Conservation (phyloP, 2,329 filamentous ascomycete genomes). For the Colletotrichum camelliae region DNA sequence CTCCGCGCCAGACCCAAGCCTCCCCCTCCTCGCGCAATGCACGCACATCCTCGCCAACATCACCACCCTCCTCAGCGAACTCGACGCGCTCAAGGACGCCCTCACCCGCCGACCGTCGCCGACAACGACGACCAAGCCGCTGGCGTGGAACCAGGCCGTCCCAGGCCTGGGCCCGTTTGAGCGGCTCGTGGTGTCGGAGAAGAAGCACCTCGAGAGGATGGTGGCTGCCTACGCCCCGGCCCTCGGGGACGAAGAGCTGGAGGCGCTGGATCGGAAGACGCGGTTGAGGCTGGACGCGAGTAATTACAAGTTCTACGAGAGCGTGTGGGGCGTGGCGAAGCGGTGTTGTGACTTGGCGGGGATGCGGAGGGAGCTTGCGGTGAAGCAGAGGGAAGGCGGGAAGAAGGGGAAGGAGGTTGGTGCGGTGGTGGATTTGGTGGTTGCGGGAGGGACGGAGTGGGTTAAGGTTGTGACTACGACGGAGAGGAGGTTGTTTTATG, state of each 20-base stretch:
- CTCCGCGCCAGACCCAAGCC: neutral
- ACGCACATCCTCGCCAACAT: conserved; percentile 10
- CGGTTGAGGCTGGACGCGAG: conserved; percentile 17
- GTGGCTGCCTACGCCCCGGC: neutral
- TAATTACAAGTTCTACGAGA: conserved; percentile 23
- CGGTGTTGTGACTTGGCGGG: conserved; percentile 12
- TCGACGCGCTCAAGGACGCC: conserved; percentile 18
- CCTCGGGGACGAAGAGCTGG: neutral
- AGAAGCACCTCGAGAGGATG: conserved; percentile 21
- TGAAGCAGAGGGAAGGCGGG: neutral
- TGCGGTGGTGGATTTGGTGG: conserved; percentile 21
- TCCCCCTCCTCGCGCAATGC: conserved; percentile 8
- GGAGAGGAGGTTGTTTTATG: conserved; percentile 35
- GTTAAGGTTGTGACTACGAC: conserved; percentile 24
- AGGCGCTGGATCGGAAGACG: conserved; percentile 1
- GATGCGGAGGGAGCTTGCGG: conserved; percentile 11
- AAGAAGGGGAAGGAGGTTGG: neutral
- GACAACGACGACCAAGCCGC: conserved; percentile 8
- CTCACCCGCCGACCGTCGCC: conserved; percentile 9
- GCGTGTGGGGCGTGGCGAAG: conserved; percentile 21
- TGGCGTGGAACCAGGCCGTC: conserved; percentile 22
- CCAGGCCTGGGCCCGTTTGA: conserved; percentile 20
- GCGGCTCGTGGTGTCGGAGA: conserved; percentile 18
- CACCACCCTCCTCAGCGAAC: conserved; percentile 4
- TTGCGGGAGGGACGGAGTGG: conserved; percentile 16